Base-by-base conservation (phyloP, 345 rosid species). In the Toxicodendron radicans region DNA sequence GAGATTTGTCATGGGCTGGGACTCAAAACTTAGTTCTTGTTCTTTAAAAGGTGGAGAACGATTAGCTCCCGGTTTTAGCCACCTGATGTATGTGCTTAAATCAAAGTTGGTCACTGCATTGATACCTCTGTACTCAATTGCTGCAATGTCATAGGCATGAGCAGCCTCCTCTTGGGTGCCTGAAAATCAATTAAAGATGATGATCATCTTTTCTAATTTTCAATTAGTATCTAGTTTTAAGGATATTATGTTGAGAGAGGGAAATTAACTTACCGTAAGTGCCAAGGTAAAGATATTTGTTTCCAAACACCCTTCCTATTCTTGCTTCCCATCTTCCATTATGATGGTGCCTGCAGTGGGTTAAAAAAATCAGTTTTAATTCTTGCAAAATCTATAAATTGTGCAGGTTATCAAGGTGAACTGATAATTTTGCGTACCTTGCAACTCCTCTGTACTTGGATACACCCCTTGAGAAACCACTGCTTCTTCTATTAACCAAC, bases 251-350 rank as follows among this genome's bases (percentile, higher is more conserved):
- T 13, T 48, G 5, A 43, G 35, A 45, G n/a, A 23, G 43, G 58
- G 49, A 24, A 49, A 76, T 58, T 27, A 27, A 27, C 30, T 60
- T 76, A 91, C 92, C 76, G 75, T 87, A 89, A 72, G 89, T 89
- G 41, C 93, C 91, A 27, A 91, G 91, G 68, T 91, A 88, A 57
- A 91, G 84, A 70, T 91, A 91, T 64, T 91, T 89, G 78, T 87
- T 91, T 58, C 96, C 93, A 62, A 89, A 89, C 8, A 91, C 93
- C 71, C 96, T 85, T 27, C 96, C 93, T 33, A 91, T 91, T 76
- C 93, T 76, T 72, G 92, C 93, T 54, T 91, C 96, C 96, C 96
- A 91, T 78, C 96, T 83, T 45, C 96, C 93, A 80, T 91, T 87
- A 35, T 91, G 96, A 58, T 91, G 91, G 75, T 89, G 93, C 82